A percentile compares a stretch with the other conserved stretches of the same genome.
Conservation (phyloP, 345 rosid species). For the Triadica sebifera region DNA sequence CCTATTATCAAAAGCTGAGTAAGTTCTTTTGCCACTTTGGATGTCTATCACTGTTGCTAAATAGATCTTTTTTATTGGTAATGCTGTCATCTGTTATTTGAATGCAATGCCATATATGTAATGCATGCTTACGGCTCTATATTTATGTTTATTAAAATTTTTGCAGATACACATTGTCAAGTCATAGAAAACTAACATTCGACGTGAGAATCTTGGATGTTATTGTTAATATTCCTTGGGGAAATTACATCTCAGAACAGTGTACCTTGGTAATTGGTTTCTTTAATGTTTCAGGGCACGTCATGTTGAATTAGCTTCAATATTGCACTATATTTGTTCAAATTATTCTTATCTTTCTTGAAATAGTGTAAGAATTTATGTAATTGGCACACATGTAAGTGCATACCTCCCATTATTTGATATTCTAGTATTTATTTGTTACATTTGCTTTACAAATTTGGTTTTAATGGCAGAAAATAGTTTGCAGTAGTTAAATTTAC, state of each 20-base stretch:
- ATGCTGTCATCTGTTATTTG: background rate
- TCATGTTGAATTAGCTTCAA: slow-evolving; percentile 9
- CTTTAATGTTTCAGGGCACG: slow-evolving; percentile 1
- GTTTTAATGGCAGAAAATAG: background rate
- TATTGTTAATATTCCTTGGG: slow-evolving; percentile 50
- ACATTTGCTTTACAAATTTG: background rate
- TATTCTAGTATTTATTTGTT: background rate
- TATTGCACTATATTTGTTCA: background rate
- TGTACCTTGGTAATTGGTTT: slow-evolving; percentile 57
- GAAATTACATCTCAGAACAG: slow-evolving; percentile 40
- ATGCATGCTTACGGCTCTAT: background rate
- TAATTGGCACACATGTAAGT: background rate
- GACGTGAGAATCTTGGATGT: slow-evolving; percentile 51
- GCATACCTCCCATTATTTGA: background rate
- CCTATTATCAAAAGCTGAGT: slow-evolving; percentile 68
- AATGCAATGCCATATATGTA: background rate
- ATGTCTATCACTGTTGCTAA: slow-evolving; percentile 4
- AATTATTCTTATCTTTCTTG: background rate
- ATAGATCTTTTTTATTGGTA: background rate
- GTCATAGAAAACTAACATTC: slow-evolving; percentile 57
- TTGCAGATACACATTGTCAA: slow-evolving; percentile 66
- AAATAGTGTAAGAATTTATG: background rate
- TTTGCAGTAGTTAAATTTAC: background rate
- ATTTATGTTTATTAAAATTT: slow-evolving; percentile 7
- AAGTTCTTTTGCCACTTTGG: slow-evolving; percentile 37